Evolutionary conservation across 495 filamentous ascomycete genomes (phyloP), one percentile per base, ranked within the genome.

Genomic region (Stereocaulon alpinum): DNA sequence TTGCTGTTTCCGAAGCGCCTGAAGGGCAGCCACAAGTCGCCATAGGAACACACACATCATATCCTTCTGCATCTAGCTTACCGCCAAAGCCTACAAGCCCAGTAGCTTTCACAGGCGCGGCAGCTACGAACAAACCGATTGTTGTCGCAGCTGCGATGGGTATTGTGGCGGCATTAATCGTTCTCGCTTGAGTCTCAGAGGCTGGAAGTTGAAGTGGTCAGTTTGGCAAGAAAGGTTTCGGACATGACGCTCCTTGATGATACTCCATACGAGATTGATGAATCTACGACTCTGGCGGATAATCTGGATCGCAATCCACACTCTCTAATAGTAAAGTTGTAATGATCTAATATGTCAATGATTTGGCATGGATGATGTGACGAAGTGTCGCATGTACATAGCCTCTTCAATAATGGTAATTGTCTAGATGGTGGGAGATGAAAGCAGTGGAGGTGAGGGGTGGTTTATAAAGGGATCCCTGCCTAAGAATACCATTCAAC

Each of bases 1-100:
- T 44, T 12, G 12, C 17, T 40, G 41, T 61, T 47, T 48, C 60
- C 6, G 53, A 57, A 20, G 60, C 60, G 20, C 52, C 60, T 12
- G 60, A 57, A 40, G 60, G 60, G 49, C 60, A 61, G 32, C 53
- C 60, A 7, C 42, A 61, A 56, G 27, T 47, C 40, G 48, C 52
- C 18, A 29, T 52, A 17, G 34, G 27, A 29, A 29, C 24, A 3
- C 34, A 27, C 9, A 29, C 49, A 37, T 32, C 49, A 27, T 41
- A 20, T 29, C 51, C 53, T 24, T 50, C 45, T 34, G 24, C 22
- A 10, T 22, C 59, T 40, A 61, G n/a, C 12, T 32, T 52, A 40
- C 20, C 59, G 12, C 30, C 53, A 49, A 37, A 30, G 6, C 18
- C 34, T 40, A 43, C 52, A 15, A 55, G 37, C 22, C 52, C 52